Evolutionary conservation across 352 stramenopile species (phyloP), one percentile per base, ranked within the genome.

Genomic region (Elongisporangium anandrum): DNA sequence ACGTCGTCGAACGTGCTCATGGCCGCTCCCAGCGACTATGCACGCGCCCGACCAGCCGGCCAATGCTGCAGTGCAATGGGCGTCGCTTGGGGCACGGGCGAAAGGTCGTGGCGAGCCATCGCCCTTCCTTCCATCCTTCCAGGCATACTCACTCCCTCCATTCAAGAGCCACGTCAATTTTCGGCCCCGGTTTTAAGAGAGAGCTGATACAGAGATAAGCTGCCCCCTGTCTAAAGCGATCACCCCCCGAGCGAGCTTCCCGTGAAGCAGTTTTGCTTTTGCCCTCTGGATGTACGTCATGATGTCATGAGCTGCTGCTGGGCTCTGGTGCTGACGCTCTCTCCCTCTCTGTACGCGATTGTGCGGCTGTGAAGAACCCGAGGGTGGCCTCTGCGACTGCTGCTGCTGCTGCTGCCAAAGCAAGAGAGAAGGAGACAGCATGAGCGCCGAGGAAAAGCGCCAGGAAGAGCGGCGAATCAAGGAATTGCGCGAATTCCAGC

Each of bases 1-100:
- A 90, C 79, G 61, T 95, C 86, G 52, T 95, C 84, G 56, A 94
- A 94, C 64, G 79, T 85, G 61, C 77, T 94, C 80, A 92, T 92
- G 45, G 34, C 34, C 9, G 34, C 10, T 2, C 10, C 34, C 16
- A 17, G 34, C 26, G 26, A 2, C 26, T 9, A 38, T 13, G 2
- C 26, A 7, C 13, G 10, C 34, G 12, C 13, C 34, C 1, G 0
- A 17, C 10, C 5, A 45, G 1, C 26, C 12, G 26, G 3, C 34
- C 10, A 17, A 45, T 17, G 0, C 34, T 17, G 4, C 9, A 45
- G 34, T 45, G 34, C 10, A 45, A 45, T 45, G 34, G n/a, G 34
- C 34, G 34, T 45, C 34, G 34, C 12, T 45, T 45, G 34, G 34
- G 10, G 13, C 34, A 12, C 34, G 17, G 34, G 34, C 34, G 34